Evolutionary conservation across 306 rosid species (phyloP).

Genomic region (Corylus heterophylla): DNA sequence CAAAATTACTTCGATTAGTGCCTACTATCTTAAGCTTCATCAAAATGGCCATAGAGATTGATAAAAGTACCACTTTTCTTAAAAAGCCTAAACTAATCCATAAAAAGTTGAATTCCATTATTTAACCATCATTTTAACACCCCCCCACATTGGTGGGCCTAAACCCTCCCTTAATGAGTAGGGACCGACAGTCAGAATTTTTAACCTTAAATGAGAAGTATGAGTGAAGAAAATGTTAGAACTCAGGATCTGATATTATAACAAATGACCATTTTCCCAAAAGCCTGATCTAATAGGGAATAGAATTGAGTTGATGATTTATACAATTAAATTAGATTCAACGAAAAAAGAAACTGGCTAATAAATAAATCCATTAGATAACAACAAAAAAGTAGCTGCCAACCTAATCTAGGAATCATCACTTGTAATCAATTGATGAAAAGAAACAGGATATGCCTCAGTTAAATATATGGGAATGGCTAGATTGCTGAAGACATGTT

Average conservation of each 20-base stretch:
- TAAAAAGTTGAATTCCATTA: neutral
- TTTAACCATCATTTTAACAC: neutral
- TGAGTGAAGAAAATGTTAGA: neutral
- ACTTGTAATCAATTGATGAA: neutral
- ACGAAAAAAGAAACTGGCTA: neutral
- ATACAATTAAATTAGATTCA: too few relatives aligned
- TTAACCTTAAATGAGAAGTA: neutral
- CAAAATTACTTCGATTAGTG: neutral
- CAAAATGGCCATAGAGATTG: neutral
- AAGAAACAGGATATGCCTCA: neutral
- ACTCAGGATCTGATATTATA: neutral
- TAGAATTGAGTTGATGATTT: too few relatives aligned
- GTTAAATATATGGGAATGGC: neutral
- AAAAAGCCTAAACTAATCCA: neutral
- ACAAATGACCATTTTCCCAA: neutral
- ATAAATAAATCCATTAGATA: neutral
- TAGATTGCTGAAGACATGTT: neutral
- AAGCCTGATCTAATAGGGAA: neutral
- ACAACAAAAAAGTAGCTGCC: neutral
- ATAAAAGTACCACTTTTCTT: neutral
- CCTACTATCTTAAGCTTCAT: neutral
- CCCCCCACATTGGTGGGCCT: neutral
- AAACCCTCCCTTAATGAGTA: neutral
- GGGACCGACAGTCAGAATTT: too few relatives aligned
- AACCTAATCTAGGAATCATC: neutral